Evolutionary conservation across 2,329 filamentous ascomycete genomes (phyloP), one percentile per base, ranked within the genome.

Genomic region (Apiospora sp.): DNA sequence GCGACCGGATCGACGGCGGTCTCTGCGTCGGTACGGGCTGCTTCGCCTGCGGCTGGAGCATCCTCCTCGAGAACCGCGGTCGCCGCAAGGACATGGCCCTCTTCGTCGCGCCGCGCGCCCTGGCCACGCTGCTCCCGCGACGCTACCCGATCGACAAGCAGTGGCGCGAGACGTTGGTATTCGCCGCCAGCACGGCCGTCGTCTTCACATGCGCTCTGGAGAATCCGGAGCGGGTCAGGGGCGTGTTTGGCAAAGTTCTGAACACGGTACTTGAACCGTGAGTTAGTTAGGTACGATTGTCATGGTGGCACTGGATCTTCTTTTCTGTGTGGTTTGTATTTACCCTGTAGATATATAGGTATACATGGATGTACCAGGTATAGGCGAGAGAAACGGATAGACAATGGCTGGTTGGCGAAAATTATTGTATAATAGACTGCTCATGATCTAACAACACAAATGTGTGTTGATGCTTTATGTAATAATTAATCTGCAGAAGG

Each of bases 61-160:
- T 96, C 67, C 84, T 97, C 67, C 82, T 94, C 48, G 94, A 97
- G 82, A 86, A 89, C 81, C 78, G 87, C 6, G 85, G 86, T 67
- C 88, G 93, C 74, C 86, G 92, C 72, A 91, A 92, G 78, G 94
- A 97, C 79, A 88, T 97, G 79, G 90, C 92, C 12, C 86, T 96
- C 51, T 97, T 97, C 80, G 94, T 96, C 61, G 90, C 93, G 27
- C 94, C 94, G 0, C 87, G 94, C 74, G 94, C 94, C 19, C 85
- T 94, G 74, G 93, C 92, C 12, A 94, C 92, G 0, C 81, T 95
- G 74, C 83, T 97, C 22, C 94, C 94, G 8, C 85, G 94, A 73
- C 86, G 89, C 54, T 97, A 96, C 81, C 79, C 81, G 2, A 77
- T 81, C 73, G 84, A 90, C 78, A 87, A 91, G 81, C 88, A 92